phyloP scores from a whole-genome alignment of 2,329 filamentous ascomycete genomes.

The Harringtonia aguacate region DNA sequence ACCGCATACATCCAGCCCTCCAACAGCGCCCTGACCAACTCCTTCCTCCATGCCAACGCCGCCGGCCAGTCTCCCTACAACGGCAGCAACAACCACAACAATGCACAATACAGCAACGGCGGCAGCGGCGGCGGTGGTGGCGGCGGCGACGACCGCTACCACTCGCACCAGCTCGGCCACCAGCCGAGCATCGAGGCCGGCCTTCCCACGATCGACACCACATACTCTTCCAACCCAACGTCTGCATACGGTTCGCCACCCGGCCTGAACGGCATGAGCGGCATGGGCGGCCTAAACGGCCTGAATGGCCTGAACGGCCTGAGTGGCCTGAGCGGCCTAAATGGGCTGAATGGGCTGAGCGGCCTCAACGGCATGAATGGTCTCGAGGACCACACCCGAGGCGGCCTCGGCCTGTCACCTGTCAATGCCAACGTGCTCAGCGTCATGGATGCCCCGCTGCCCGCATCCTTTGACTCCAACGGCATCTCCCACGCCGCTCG shows the following conservation, averaged over 20 bases:
- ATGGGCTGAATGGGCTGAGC: too few species aligned
- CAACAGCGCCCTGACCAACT: slow-evolving; percentile 60
- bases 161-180: slow-evolving; percentile 27
- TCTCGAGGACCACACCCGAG: slow-evolving; percentile 41
- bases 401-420: slow-evolving; percentile 70
- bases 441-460: slow-evolving; percentile 85
- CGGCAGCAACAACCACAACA: too few species aligned
- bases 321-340: slow-evolving; percentile 1
- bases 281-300: slow-evolving; percentile 40
- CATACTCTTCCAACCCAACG: slow-evolving; percentile 41
- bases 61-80: slow-evolving; percentile 4
- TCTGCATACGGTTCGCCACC: slow-evolving; percentile 68
- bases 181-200: slow-evolving; percentile 44
- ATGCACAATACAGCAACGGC: not conserved
- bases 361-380: slow-evolving; percentile 1
- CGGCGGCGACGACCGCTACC: slow-evolving; percentile 29
- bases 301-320: too few species aligned
- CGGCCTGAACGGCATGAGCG: slow-evolving; percentile 28
- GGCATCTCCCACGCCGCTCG: slow-evolving; percentile 86
- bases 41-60: slow-evolving; percentile 36
- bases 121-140: slow-evolving; percentile 16
- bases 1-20: slow-evolving; percentile 55
- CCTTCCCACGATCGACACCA: slow-evolving; percentile 48
- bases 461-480: slow-evolving; percentile 92
- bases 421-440: slow-evolving; percentile 62